A percentile compares a stretch with the other conserved stretches of the same genome.
Evolutionary conservation across 179 eudicot species (phyloP).

Genomic region (Spergularia azorica): DNA sequence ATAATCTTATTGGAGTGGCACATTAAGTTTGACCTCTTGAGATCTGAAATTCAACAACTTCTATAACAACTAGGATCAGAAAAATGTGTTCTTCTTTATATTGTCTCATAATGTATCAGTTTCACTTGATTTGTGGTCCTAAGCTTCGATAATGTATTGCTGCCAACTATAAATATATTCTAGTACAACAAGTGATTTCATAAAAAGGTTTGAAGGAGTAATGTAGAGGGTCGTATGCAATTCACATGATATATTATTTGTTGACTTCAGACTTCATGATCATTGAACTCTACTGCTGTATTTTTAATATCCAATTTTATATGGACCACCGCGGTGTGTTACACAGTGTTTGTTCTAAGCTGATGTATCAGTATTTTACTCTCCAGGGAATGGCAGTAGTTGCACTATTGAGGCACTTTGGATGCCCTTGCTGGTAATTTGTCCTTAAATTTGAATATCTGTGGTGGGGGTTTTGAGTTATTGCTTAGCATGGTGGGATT

Average conservation of each 20-base stretch:
- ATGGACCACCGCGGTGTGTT: conserved; percentile 12
- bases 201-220: conserved; percentile 4
- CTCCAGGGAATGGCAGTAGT: conserved; percentile 82
- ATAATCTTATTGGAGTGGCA: no score
- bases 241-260: conserved; percentile 3
- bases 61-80: background rate
- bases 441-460: background rate
- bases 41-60: background rate
- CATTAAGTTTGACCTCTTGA: no score
- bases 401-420: conserved; percentile 88
- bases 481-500: background rate
- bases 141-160: background rate
- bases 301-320: background rate
- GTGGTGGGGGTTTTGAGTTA: background rate
- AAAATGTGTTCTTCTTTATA: background rate
- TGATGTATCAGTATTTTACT: conserved; percentile 4
- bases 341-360: background rate
- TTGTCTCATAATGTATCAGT: background rate
- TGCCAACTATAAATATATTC: background rate
- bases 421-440: conserved; percentile 87
- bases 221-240: conserved; percentile 5
- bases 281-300: background rate
- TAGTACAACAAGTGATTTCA: background rate
- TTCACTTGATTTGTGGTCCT: background rate
- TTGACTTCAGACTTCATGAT: background rate